Conservation (phyloP, 2,329 filamentous ascomycete genomes). For the Cucurbitaria berberidis region DNA sequence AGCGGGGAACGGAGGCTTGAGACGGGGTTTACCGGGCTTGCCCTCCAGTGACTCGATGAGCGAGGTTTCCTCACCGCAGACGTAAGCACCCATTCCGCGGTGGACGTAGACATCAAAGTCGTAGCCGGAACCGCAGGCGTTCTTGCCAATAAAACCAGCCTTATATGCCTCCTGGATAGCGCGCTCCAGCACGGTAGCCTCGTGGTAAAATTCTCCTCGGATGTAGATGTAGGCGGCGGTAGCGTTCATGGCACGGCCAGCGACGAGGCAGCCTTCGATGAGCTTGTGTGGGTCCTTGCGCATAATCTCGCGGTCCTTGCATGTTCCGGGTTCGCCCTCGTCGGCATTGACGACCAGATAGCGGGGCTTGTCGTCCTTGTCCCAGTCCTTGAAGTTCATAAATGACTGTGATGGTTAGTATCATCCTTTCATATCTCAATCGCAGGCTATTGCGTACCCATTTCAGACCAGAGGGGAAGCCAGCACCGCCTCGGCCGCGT, state of each 20-base stretch:
- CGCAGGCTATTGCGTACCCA: conserved; percentile 68
- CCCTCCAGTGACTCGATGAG: conserved; percentile 98
- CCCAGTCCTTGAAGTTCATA: conserved; percentile 99
- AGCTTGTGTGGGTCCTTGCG: conserved; percentile 99
- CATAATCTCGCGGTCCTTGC: conserved; percentile 99
- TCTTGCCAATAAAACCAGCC: conserved; percentile 95
- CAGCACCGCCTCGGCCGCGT: conserved; percentile 93
- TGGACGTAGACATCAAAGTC: conserved; percentile 98
- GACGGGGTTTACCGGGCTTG: conserved; percentile 96
- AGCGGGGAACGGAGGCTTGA: conserved; percentile 98
- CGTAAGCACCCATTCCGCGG: conserved; percentile 95
- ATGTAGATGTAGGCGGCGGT: conserved; percentile 99
- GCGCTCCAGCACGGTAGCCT: conserved; percentile 89
- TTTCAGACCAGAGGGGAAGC: conserved; percentile 98
- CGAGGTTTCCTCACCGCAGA: conserved; percentile 97
- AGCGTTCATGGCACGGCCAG: conserved; percentile 98
- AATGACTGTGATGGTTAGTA: conserved; percentile 72
- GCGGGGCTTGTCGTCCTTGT: conserved; percentile 93
- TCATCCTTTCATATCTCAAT: neutral
- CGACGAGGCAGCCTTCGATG: conserved; percentile 93
- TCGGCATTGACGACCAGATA: conserved; percentile 99
- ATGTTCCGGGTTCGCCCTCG: conserved; percentile 97
- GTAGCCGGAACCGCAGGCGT: conserved; percentile 94
- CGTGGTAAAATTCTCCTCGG: conserved; percentile 95
- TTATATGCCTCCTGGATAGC: conserved; percentile 98